phyloP scores from a whole-genome alignment of 2,329 filamentous ascomycete species.

The Colletotrichum salicis region DNA sequence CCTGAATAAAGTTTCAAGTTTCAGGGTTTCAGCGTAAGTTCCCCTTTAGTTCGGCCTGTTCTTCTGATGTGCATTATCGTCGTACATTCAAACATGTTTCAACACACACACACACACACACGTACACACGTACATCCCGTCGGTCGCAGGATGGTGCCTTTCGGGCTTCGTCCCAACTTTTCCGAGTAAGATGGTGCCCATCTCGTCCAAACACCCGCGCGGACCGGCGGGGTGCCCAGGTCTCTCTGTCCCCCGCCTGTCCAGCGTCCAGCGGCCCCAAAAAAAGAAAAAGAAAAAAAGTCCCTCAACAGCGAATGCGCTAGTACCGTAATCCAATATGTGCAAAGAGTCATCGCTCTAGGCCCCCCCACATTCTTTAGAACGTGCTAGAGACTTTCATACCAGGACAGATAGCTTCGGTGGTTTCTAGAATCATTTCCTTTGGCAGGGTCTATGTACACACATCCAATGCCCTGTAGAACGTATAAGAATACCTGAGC shows the following conservation, averaged over 20 bases:
- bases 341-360: constrained; percentile 18
- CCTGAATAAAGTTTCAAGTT: neutral
- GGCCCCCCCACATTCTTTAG: constrained; percentile 27
- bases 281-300: neutral
- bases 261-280: too few relatives aligned
- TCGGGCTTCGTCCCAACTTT: constrained; percentile 23
- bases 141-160: neutral
- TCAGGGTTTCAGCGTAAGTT: constrained; percentile 2
- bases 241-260: neutral
- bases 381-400: constrained; percentile 20
- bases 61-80: neutral
- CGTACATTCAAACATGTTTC: constrained; percentile 27
- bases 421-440: neutral
- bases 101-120: neutral
- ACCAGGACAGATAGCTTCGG: neutral
- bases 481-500: neutral
- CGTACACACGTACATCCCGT: neutral
- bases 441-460: neutral
- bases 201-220: constrained; percentile 22
- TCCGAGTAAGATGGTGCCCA: too few relatives aligned
- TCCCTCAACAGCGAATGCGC: constrained; percentile 12
- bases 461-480: neutral
- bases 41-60: neutral
- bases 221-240: neutral
- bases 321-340: neutral